Evolutionary conservation across 2,329 filamentous ascomycete species (phyloP).

Genomic region (Ilyonectria sp.): DNA sequence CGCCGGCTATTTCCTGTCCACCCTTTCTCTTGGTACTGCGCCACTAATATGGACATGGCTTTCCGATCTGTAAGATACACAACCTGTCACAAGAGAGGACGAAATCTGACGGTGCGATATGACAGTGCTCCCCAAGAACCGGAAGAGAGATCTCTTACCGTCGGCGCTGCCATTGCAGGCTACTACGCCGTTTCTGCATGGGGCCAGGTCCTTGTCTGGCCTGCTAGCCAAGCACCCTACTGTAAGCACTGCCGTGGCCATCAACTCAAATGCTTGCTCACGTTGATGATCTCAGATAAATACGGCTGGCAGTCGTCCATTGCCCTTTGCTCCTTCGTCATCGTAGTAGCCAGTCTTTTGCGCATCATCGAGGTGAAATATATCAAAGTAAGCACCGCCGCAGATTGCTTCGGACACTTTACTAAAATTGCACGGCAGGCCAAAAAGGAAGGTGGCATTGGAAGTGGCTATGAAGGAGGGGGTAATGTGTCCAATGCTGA

Average conservation of each 20-base stretch:
- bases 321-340: conserved; percentile 60
- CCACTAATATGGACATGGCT: no score
- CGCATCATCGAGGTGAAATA: conserved; percentile 61
- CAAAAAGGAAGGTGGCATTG: no score
- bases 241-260: conserved; percentile 51
- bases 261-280: conserved; percentile 8
- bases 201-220: conserved; percentile 68
- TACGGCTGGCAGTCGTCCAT: conserved; percentile 65
- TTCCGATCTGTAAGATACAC: background rate
- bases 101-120: background rate
- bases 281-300: conserved; percentile 48
- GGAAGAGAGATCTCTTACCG: conserved; percentile 63
- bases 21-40: no score
- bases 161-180: conserved; percentile 64
- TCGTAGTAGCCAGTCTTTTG: conserved; percentile 60
- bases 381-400: conserved; percentile 42
- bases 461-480: no score
- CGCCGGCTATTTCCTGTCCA: no score
- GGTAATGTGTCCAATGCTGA: no score
- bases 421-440: no score
- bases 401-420: no score
- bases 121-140: conserved; percentile 59
- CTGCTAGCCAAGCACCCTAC: conserved; percentile 64
- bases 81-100: background rate
- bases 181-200: conserved; percentile 67